Conservation (phyloP, 2,329 filamentous ascomycete genomes). For the Teratosphaeria gauchensis region DNA sequence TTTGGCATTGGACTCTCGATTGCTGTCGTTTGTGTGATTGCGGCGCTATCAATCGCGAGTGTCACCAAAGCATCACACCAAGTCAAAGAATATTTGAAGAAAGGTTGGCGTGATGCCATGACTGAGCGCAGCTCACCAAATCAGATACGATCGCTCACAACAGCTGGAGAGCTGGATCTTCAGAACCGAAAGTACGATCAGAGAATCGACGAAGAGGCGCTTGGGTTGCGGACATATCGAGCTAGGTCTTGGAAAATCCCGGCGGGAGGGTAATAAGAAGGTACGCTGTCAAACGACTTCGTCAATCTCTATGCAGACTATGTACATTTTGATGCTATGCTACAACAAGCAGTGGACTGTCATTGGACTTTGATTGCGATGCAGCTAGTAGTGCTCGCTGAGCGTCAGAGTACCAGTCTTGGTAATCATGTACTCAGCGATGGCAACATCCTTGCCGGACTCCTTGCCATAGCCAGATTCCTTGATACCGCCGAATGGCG, state of each 20-base stretch:
- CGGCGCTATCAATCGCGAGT: constrained; percentile 6
- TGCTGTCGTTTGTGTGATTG: constrained; percentile 30
- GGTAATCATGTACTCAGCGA: constrained; percentile 33
- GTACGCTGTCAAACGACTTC: too few relatives aligned
- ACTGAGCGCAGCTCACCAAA: too few relatives aligned
- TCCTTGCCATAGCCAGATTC: constrained; percentile 60
- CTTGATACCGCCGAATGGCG: constrained; percentile 59
- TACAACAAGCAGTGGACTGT: neutral
- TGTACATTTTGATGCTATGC: neutral
- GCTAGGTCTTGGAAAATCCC: neutral
- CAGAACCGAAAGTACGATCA: too few relatives aligned
- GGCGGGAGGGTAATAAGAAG: too few relatives aligned
- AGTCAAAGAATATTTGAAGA: too few relatives aligned
- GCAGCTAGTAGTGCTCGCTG: constrained; percentile 41
- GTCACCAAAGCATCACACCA: too few relatives aligned
- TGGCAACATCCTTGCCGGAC: constrained; percentile 52
- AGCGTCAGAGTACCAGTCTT: constrained; percentile 58
- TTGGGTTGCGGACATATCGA: neutral
- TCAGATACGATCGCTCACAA: too few relatives aligned
- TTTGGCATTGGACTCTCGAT: constrained; percentile 48
- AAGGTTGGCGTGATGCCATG: too few relatives aligned
- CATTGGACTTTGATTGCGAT: neutral
- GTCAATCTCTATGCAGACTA: neutral
- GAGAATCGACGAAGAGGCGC: too few relatives aligned
- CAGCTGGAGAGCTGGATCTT: too few relatives aligned